These are phyloP conservation scores for Kwoniella shandongensis DNA, from an alignment of 768 basidiomycete genomes.

Conservation along the genomic window DNA sequence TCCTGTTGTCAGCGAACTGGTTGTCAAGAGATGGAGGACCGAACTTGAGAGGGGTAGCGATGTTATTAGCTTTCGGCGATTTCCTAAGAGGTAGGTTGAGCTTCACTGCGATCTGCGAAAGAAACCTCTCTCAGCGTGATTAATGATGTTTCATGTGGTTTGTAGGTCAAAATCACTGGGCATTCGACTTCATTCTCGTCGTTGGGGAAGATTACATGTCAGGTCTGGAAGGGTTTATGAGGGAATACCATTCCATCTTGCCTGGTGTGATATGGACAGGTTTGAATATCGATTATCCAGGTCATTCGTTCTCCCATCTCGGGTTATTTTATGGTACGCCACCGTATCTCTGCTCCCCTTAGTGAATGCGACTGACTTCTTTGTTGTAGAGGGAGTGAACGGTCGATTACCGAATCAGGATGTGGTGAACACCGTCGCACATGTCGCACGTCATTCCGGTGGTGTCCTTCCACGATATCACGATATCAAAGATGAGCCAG, in stretches of 20 bases:
- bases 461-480: conserved; percentile 78
- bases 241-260: conserved; percentile 75
- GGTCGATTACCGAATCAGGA: conserved; percentile 96
- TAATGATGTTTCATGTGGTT: neutral
- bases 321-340: conserved; percentile 84
- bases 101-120: neutral
- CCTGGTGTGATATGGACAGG: conserved; percentile 91
- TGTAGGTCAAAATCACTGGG: conserved; percentile 66
- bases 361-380: neutral
- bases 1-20: conserved; percentile 91
- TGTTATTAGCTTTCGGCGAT: conserved; percentile 76
- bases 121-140: neutral
- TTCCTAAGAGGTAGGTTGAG: conserved; percentile 71
- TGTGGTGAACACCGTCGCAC: conserved; percentile 74
- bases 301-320: conserved; percentile 92
- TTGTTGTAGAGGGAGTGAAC: conserved; percentile 80
- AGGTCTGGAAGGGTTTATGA: conserved; percentile 91
- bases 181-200: conserved; percentile 88
- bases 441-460: conserved; percentile 69
- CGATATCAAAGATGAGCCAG: conserved; percentile 60
- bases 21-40: conserved; percentile 59
- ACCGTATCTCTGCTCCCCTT: neutral
- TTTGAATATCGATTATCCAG: conserved; percentile 89
- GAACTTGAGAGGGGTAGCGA: conserved; percentile 84
- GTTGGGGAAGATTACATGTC: conserved; percentile 84